A percentile compares a stretch with the other conserved stretches of the same genome.
Evolutionary conservation across 2,329 filamentous ascomycete genomes (phyloP).

Genomic region (Neonectria coccinea): DNA sequence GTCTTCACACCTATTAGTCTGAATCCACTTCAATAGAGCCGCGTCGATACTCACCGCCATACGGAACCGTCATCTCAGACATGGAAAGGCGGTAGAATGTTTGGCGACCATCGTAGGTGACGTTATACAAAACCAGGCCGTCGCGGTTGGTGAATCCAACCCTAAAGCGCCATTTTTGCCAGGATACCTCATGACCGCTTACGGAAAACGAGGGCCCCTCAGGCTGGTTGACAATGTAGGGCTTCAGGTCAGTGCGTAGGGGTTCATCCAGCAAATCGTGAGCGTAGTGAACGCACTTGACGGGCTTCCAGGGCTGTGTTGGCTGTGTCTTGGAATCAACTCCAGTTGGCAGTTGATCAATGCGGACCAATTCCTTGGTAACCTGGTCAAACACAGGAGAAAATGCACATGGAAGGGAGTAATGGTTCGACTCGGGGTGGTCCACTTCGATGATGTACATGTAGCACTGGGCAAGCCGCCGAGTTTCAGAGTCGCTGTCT

Average conservation of each 20-base stretch:
- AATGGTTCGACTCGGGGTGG: slow-evolving; percentile 26
- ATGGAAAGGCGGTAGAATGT: slow-evolving; percentile 71
- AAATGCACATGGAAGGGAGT: slow-evolving; percentile 28
- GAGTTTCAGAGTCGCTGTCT: slow-evolving; percentile 12
- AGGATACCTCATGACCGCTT: slow-evolving; percentile 43
- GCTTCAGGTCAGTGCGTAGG: slow-evolving; percentile 22
- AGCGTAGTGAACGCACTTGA: slow-evolving; percentile 9
- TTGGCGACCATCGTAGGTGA: slow-evolving; percentile 63
- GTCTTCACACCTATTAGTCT: slow-evolving; percentile 51
- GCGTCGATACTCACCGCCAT: neutral
- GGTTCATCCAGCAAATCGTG: slow-evolving; percentile 17
- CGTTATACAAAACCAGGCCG: slow-evolving; percentile 71
- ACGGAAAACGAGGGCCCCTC: slow-evolving; percentile 17
- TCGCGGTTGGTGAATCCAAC: slow-evolving; percentile 74
- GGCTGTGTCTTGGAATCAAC: neutral
- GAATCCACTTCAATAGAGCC: too few species aligned
- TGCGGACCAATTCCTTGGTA: slow-evolving; percentile 24
- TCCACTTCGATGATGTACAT: slow-evolving; percentile 23
- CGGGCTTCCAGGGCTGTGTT: slow-evolving; percentile 21
- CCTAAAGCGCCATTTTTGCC: slow-evolving; percentile 68
- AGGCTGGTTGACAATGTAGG: slow-evolving; percentile 19
- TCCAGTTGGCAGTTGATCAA: slow-evolving; percentile 14
- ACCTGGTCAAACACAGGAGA: slow-evolving; percentile 24
- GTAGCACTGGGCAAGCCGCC: slow-evolving; percentile 21
- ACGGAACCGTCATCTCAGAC: slow-evolving; percentile 63